Evolutionary conservation across 2,329 filamentous ascomycete genomes (phyloP).

Genomic region (Monosporascus sp.): DNA sequence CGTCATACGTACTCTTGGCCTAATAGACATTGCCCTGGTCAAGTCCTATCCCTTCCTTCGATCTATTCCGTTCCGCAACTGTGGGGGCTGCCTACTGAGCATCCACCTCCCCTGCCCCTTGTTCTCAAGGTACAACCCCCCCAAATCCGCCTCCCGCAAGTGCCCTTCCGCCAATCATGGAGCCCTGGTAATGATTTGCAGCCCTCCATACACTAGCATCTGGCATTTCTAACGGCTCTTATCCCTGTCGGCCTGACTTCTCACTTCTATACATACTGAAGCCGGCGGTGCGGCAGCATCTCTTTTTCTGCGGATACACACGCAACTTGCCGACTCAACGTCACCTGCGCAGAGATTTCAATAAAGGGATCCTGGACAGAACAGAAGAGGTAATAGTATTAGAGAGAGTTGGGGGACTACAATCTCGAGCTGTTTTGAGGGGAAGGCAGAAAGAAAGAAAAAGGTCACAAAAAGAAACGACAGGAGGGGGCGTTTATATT

Average conservation of each 20-base stretch:
- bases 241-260: slow-evolving; percentile 22
- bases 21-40: not conserved
- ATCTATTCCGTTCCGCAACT: not conserved
- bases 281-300: slow-evolving; percentile 10
- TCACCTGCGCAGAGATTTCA: slow-evolving; percentile 11
- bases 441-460: slow-evolving; percentile 5
- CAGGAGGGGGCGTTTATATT: slow-evolving; percentile 12
- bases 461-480: slow-evolving; percentile 4
- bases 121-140: not conserved
- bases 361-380: slow-evolving; percentile 10
- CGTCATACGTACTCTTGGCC: not conserved
- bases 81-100: not conserved
- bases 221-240: slow-evolving; percentile 24
- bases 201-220: slow-evolving; percentile 23
- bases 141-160: not conserved
- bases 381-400: slow-evolving; percentile 6
- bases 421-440: slow-evolving; percentile 2
- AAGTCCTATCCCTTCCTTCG: not conserved
- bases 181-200: slow-evolving; percentile 27
- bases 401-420: slow-evolving; percentile 1
- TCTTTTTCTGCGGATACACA: slow-evolving; percentile 17
- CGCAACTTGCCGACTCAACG: slow-evolving; percentile 19
- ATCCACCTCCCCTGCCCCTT: not conserved
- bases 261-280: slow-evolving; percentile 12
- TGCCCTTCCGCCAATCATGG: slow-evolving; percentile 15